These are phyloP conservation scores for Coleophoma eucalyptorum DNA, from an alignment of 2,329 filamentous ascomycete species.

Conservation along the genomic window DNA sequence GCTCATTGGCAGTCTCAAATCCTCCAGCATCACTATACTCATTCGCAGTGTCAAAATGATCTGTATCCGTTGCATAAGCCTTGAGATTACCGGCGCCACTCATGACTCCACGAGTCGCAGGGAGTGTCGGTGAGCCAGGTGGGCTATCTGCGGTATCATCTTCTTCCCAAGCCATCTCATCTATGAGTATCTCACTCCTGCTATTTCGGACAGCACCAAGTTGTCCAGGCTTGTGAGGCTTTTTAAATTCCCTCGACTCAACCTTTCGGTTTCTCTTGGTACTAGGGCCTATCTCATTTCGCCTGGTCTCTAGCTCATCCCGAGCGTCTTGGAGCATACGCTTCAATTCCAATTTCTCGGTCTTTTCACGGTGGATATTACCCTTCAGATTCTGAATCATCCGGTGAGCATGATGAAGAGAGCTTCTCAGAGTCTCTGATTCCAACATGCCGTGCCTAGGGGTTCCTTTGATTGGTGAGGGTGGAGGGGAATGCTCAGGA, in stretches of 20 bases:
- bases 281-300: conserved; percentile 39
- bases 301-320: conserved; percentile 77
- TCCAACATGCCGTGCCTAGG: conserved; percentile 91
- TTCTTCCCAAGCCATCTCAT: conserved; percentile 91
- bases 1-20: conserved; percentile 74
- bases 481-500: conserved; percentile 85
- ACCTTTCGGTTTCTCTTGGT: conserved; percentile 60
- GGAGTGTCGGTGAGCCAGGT: conserved; percentile 25
- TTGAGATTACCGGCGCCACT: conserved; percentile 11
- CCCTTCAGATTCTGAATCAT: conserved; percentile 96
- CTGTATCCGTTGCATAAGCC: conserved; percentile 45
- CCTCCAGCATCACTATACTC: conserved; percentile 61
- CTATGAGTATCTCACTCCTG: conserved; percentile 73
- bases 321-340: conserved; percentile 92
- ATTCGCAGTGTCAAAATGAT: conserved; percentile 78
- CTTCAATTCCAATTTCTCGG: conserved; percentile 93
- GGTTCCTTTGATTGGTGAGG: conserved; percentile 87
- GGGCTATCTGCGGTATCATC: conserved; percentile 55
- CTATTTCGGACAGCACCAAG: conserved; percentile 72
- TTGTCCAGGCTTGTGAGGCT: conserved; percentile 66
- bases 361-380: conserved; percentile 96
- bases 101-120: conserved; percentile 26
- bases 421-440: conserved; percentile 91
- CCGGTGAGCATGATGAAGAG: conserved; percentile 87
- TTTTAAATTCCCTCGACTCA: conserved; percentile 71